Percentiles rank a stretch among this genome's conserved stretches.
These are phyloP conservation scores for Fusarium protoensiforme DNA, from an alignment of 2,329 filamentous ascomycete genomes.

Conservation along the genomic window DNA sequence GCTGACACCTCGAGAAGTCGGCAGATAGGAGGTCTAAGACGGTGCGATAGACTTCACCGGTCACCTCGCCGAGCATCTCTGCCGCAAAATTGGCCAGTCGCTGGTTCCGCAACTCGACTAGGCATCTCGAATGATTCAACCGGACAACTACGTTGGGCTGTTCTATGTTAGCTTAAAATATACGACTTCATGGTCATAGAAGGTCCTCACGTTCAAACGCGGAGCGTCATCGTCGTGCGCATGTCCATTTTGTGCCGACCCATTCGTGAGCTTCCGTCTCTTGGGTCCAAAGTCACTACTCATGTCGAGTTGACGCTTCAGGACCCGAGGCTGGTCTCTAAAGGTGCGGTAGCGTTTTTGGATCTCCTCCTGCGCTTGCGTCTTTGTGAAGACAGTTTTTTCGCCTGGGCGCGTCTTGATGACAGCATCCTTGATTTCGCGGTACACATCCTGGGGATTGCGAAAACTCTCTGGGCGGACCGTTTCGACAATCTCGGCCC, in stretches of 20 bases:
- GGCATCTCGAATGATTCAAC: constrained; percentile 86
- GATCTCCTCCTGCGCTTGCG: constrained; percentile 69
- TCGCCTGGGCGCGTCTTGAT: constrained; percentile 59
- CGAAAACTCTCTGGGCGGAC: constrained; percentile 68
- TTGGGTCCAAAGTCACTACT: constrained; percentile 57
- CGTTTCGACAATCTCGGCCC: constrained; percentile 75
- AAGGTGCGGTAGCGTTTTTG: constrained; percentile 64
- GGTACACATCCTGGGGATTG: constrained; percentile 69
- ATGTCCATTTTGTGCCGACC: constrained; percentile 46
- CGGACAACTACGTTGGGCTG: constrained; percentile 79
- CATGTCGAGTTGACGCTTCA: constrained; percentile 64
- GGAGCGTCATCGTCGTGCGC: constrained; percentile 53
- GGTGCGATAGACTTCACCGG: constrained; percentile 80
- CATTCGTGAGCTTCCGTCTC: constrained; percentile 65
- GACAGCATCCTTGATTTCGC: constrained; percentile 72
- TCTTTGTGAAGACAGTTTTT: constrained; percentile 69
- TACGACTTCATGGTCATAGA: background rate
- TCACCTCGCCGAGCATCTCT: constrained; percentile 76
- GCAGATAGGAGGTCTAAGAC: constrained; percentile 78
- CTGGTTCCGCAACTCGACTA: constrained; percentile 83
- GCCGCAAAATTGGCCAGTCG: constrained; percentile 79
- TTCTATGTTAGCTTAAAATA: constrained; percentile 41
- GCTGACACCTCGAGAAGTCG: constrained; percentile 74
- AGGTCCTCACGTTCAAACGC: constrained; percentile 63
- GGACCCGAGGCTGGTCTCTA: constrained; percentile 61